phyloP scores from a whole-genome alignment of 2,329 filamentous ascomycete species.

The Pseudomassariella vexata region DNA sequence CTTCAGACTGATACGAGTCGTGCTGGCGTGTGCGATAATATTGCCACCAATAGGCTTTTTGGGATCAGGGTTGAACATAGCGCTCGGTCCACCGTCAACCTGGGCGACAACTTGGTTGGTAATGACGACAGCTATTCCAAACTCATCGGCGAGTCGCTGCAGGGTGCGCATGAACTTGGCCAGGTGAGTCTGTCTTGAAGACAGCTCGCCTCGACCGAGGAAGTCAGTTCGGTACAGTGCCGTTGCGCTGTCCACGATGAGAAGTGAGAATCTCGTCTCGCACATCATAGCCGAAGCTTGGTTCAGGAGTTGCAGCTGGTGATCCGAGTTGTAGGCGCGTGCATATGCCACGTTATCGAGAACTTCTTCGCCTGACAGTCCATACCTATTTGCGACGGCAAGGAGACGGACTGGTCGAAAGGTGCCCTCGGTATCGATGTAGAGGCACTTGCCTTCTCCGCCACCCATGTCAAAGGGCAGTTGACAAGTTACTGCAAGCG shows the following conservation, averaged over 20 bases:
- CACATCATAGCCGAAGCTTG: conserved; percentile 99
- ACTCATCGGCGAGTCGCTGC: conserved; percentile 73
- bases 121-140: conserved; percentile 96
- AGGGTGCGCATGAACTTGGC: conserved; percentile 85
- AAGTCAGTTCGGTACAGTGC: conserved; percentile 96
- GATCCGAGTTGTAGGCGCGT: conserved; percentile 95
- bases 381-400: conserved; percentile 89
- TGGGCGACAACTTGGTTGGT: conserved; percentile 98
- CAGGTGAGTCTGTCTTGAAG: conserved; percentile 82
- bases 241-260: conserved; percentile 94
- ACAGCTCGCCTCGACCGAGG: conserved; percentile 90
- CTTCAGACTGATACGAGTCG: conserved; percentile 88
- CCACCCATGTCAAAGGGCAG: conserved; percentile 98
- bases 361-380: conserved; percentile 92
- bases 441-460: conserved; percentile 95
- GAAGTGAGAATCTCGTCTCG: conserved; percentile 91
- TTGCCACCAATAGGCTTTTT: conserved; percentile 99
- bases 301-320: conserved; percentile 90
- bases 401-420: conserved; percentile 89
- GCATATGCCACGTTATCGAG: conserved; percentile 98
- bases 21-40: conserved; percentile 96
- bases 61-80: conserved; percentile 99
- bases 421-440: conserved; percentile 97
- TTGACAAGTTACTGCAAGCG: conserved; percentile 96
- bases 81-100: conserved; percentile 89